Percentiles rank a stretch among this genome's conserved stretches.
phyloP scores from a whole-genome alignment of 805 yeast species.

The Barnettozyma wickerhamii region DNA sequence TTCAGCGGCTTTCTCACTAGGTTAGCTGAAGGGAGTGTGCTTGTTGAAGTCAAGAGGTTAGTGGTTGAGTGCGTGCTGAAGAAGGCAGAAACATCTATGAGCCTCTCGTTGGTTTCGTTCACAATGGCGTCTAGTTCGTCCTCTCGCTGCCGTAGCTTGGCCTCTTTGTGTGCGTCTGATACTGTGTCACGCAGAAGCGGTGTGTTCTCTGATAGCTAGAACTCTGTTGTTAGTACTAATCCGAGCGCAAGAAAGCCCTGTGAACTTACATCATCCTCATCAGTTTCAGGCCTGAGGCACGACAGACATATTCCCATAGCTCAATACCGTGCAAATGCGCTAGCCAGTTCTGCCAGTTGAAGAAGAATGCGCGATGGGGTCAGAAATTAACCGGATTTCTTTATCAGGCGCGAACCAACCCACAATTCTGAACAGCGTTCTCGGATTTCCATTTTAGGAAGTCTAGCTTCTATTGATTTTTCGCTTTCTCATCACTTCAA shows the following conservation, averaged over 20 bases:
- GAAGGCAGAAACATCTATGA: slow-evolving; percentile 23
- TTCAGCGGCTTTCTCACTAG: slow-evolving; percentile 12
- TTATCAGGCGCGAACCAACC: neutral
- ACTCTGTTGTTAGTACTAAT: too few species aligned
- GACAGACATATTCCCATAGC: slow-evolving; percentile 52
- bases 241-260: too few species aligned
- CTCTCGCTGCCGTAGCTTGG: slow-evolving; percentile 31
- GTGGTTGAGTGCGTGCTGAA: slow-evolving; percentile 9
- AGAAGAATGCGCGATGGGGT: too few species aligned
- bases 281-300: slow-evolving; percentile 34
- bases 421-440: neutral
- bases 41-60: neutral
- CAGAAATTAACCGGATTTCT: too few species aligned
- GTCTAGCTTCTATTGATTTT: slow-evolving; percentile 8
- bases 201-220: slow-evolving; percentile 35
- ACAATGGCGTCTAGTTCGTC: slow-evolving; percentile 43
- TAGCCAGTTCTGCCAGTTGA: too few species aligned
- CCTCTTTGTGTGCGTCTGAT: slow-evolving; percentile 21
- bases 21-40: neutral
- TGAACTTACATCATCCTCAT: slow-evolving; percentile 35
- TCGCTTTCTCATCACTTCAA: too few species aligned
- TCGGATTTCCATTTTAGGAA: slow-evolving; percentile 13
- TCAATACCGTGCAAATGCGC: too few species aligned
- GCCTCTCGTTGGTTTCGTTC: slow-evolving; percentile 32
- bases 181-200: slow-evolving; percentile 24